A percentile compares a stretch with the other conserved stretches of the same genome.
These are phyloP conservation scores for Entophlyctis luteolus DNA, from an alignment of 192 early-diverging fungal genomes.

Conservation along the genomic window DNA sequence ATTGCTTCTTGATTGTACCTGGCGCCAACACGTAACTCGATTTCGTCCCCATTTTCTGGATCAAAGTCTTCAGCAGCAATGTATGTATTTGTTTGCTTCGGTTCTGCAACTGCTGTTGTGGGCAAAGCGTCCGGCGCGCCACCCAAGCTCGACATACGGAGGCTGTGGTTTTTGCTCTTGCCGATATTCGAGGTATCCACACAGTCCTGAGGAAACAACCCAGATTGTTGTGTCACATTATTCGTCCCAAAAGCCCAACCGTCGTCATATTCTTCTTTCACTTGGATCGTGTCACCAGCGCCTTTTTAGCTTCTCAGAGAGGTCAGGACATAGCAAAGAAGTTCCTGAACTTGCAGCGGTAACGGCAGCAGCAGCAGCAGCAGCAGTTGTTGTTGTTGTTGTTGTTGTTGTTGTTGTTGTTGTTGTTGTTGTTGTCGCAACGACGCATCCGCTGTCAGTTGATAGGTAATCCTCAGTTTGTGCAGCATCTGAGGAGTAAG, in stretches of 20 bases:
- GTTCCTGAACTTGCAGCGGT: background rate
- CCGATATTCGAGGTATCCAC: background rate
- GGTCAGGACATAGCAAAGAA: too few species aligned
- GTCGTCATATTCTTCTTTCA: constrained; percentile 13
- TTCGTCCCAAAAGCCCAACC: constrained; percentile 7
- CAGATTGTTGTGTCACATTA: background rate
- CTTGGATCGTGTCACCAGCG: constrained; percentile 7
- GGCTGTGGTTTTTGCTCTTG: background rate
- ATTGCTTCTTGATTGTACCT: background rate
- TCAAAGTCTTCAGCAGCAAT: background rate
- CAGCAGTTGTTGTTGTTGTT: background rate
- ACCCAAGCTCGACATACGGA: background rate
- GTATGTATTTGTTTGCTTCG: too few species aligned
- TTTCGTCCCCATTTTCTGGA: background rate
- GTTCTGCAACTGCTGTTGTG: background rate
- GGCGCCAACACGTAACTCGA: constrained; percentile 16
- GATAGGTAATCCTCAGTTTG: background rate
- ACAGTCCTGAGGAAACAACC: constrained; percentile 11
- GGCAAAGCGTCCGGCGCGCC: background rate
- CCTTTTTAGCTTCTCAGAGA: constrained; percentile 4
- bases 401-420: background rate
- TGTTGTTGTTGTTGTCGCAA: background rate
- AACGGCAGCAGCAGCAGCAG: background rate
- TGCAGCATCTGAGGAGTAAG: background rate
- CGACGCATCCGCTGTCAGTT: background rate